Percentiles rank a stretch among this genome's conserved stretches.
phyloP scores from a whole-genome alignment of 75 land plant species.

The Adiantum capillusveneris region DNA sequence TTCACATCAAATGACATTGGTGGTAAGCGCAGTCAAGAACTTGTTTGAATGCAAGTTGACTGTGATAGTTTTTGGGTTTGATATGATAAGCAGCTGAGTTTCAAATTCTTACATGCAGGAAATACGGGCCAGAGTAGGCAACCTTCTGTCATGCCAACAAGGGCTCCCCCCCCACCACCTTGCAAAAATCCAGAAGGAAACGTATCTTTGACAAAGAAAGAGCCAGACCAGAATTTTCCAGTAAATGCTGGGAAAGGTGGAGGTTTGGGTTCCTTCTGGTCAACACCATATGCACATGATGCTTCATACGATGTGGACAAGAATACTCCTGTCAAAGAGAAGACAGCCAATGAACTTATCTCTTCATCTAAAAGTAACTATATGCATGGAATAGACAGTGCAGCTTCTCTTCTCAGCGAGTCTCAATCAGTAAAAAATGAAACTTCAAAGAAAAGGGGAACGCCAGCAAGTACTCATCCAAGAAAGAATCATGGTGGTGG shows the following conservation, averaged over 20 bases:
- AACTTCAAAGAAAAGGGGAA: too few relatives aligned
- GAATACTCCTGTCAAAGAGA: neutral
- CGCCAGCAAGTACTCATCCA: too few relatives aligned
- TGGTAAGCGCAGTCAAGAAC: neutral
- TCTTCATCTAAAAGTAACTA: neutral
- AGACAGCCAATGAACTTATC: neutral
- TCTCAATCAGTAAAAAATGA: too few relatives aligned
- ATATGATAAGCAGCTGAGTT: too few relatives aligned
- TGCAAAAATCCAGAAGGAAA: conserved; percentile 20
- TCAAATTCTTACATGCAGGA: neutral
- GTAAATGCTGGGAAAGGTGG: conserved; percentile 16
- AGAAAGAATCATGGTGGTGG: too few relatives aligned
- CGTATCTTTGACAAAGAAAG: conserved; percentile 15
- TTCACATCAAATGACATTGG: conserved; percentile 4
- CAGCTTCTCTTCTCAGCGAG: too few relatives aligned
- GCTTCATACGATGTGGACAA: conserved; percentile 7
- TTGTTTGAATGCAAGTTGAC: too few relatives aligned
- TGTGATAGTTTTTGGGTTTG: too few relatives aligned
- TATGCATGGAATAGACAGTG: too few relatives aligned
- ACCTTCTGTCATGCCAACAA: conserved; percentile 40
- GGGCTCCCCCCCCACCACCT: conserved; percentile 81
- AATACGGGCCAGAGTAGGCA: conserved; percentile 5
- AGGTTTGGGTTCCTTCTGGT: conserved; percentile 80
- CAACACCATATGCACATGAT: conserved; percentile 79
- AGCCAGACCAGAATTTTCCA: conserved; percentile 13